Conservation (phyloP, 805 yeast species). For the Monosporozyma solicola region DNA sequence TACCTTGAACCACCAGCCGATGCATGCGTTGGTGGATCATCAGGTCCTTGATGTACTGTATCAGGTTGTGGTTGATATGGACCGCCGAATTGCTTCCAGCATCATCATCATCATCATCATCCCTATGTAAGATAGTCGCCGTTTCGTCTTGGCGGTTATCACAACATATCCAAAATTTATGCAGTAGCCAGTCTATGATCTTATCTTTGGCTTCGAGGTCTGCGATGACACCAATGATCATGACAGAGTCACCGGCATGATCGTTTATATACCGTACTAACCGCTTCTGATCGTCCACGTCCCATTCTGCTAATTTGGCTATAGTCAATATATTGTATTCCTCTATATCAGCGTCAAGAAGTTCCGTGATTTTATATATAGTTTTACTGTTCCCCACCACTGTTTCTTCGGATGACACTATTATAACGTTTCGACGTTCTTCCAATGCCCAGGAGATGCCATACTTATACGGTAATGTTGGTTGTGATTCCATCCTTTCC, state of each 20-base stretch:
- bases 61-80: slow-evolving; percentile 7
- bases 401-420: neutral
- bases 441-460: neutral
- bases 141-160: neutral
- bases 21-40: slow-evolving; percentile 48
- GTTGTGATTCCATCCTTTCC: neutral
- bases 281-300: slow-evolving; percentile 7
- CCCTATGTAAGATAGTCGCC: too few species aligned
- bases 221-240: neutral
- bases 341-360: neutral
- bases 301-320: slow-evolving; percentile 13
- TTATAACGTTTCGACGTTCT: neutral
- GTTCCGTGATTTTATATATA: neutral
- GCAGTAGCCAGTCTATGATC: slow-evolving; percentile 27
- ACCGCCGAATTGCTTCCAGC: neutral
- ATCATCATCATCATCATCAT: too few species aligned
- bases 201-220: neutral
- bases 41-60: slow-evolving; percentile 49
- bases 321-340: slow-evolving; percentile 5
- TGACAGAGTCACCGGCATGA: neutral
- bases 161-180: slow-evolving; percentile 34
- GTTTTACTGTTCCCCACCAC: neutral
- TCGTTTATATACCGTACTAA: slow-evolving; percentile 2
- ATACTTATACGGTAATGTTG: neutral
- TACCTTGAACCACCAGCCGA: slow-evolving; percentile 36